Percentiles rank a stretch among this genome's conserved stretches.
These are phyloP conservation scores for Cadophora luteo-olivacea DNA, from an alignment of 2,329 filamentous ascomycete genomes.

Conservation along the genomic window DNA sequence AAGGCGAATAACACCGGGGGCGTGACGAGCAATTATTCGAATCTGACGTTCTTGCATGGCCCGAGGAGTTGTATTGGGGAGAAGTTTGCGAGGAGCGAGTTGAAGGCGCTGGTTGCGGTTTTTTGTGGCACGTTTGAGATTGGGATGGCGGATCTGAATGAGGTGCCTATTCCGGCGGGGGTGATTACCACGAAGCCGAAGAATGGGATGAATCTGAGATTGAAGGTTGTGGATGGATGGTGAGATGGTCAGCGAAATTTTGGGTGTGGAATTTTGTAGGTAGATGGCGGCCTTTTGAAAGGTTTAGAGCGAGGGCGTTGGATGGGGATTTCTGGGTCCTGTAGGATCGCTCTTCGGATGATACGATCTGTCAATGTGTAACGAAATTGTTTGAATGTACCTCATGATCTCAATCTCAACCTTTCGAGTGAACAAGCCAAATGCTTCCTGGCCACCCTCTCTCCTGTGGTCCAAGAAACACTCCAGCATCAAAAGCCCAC, in stretches of 20 bases:
- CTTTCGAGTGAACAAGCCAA: neutral
- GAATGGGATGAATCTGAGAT: conserved; percentile 38
- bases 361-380: neutral
- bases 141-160: conserved; percentile 33
- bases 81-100: conserved; percentile 81
- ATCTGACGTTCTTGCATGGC: conserved; percentile 84
- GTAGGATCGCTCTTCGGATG: neutral
- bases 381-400: neutral
- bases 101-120: conserved; percentile 73
- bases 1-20: conserved; percentile 60
- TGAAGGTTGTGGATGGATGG: conserved; percentile 36
- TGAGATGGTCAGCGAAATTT: neutral
- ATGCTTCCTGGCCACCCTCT: neutral
- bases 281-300: neutral
- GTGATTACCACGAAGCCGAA: conserved; percentile 41
- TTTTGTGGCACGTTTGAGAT: conserved; percentile 35
- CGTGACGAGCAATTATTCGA: conserved; percentile 76
- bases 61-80: conserved; percentile 85
- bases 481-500: too few relatives aligned
- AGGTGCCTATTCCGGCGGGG: conserved; percentile 32
- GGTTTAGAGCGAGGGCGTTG: neutral
- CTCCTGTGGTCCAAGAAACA: too few relatives aligned
- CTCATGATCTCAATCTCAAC: neutral
- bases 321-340: neutral
- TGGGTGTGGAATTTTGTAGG: neutral